Base-by-base conservation (phyloP, 306 rosid genomes). In the Trifolium dubium region DNA sequence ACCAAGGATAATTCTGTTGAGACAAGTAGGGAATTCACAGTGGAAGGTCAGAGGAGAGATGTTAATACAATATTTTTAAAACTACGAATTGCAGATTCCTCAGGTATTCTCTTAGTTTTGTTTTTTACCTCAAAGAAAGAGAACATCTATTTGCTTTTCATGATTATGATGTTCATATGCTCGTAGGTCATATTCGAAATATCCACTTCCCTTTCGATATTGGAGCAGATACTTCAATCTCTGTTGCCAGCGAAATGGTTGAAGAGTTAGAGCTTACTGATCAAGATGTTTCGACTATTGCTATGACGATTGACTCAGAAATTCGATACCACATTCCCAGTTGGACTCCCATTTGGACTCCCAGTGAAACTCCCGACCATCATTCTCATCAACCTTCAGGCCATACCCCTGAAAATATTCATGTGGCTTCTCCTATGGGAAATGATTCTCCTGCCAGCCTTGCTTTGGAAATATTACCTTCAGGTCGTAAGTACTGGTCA, bases 181-280 rank as follows among this genome's bases (percentile, higher is more conserved):
- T 10, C 37, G 73, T 75, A 95, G 99, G 98, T 76, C 71, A 86
- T 64, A 81, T 88, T 77, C 96, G 92, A 82, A 90, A 87, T 81
- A 95, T 95, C 67, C 99, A 95, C 85, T 95, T 95, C 61, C 99
- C 99, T 69, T 95, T 95, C 76, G 92, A 95, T 80, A 81, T 84
- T 59, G 92, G 80, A 77, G 92, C 83, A 59, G 99, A 95, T 80
- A 95, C 99, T 39, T 83, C 98, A 55, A 79, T 85, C 75, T 83
- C 93, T 35, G 98, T 95, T 79, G 99, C 99, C 2, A 82, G 98
- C 84, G 99, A 95, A 90, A 95, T 92, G 99, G 99, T 95, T 35
- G 88, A 88, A 82, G 96, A 95, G 81, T 85, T 95, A 77, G 96
- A 90, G 79, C 93, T 95, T 19, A 87, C 96, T 61, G 92, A 95